phyloP scores from a whole-genome alignment of 768 basidiomycete species.

The Gautieria morchelliformis region DNA sequence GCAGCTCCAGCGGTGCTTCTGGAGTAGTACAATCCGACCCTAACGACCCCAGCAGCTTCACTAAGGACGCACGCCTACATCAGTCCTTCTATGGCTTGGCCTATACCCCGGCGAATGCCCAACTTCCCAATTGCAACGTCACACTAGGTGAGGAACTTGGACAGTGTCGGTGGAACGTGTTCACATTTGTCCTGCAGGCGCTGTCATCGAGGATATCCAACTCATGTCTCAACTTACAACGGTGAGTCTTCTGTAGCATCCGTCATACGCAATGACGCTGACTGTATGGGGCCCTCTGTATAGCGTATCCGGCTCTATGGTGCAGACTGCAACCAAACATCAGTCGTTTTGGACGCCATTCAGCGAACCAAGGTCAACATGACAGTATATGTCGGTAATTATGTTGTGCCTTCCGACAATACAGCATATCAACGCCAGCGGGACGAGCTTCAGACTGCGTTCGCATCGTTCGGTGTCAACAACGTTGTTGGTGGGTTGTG shows the following conservation, averaged over 20 bases:
- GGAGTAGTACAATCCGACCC: conserved; percentile 32
- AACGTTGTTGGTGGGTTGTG: conserved; percentile 48
- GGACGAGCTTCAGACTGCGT: conserved; percentile 50
- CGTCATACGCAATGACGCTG: not conserved
- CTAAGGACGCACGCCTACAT: conserved; percentile 55
- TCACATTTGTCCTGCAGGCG: conserved; percentile 1
- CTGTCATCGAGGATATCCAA: conserved; percentile 14
- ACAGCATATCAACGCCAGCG: conserved; percentile 69
- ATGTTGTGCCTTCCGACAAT: conserved; percentile 43
- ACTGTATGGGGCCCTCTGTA: not conserved
- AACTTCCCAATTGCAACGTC: conserved; percentile 61
- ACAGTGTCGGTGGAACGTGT: not conserved
- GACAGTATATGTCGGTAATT: conserved; percentile 70
- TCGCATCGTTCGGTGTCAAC: conserved; percentile 68
- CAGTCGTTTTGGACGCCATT: conserved; percentile 81
- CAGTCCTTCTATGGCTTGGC: conserved; percentile 81
- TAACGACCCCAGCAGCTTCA: conserved; percentile 72
- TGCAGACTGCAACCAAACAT: conserved; percentile 77
- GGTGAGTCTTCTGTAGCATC: conserved; percentile 15
- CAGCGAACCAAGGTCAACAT: conserved; percentile 82
- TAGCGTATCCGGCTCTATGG: conserved; percentile 76
- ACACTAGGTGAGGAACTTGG: conserved; percentile 22
- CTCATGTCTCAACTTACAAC: conserved; percentile 74
- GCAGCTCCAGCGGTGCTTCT: not conserved
- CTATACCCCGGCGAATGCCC: conserved; percentile 73